Conservation (phyloP, 129 eudicot genomes). For the Calendula officinalis region DNA sequence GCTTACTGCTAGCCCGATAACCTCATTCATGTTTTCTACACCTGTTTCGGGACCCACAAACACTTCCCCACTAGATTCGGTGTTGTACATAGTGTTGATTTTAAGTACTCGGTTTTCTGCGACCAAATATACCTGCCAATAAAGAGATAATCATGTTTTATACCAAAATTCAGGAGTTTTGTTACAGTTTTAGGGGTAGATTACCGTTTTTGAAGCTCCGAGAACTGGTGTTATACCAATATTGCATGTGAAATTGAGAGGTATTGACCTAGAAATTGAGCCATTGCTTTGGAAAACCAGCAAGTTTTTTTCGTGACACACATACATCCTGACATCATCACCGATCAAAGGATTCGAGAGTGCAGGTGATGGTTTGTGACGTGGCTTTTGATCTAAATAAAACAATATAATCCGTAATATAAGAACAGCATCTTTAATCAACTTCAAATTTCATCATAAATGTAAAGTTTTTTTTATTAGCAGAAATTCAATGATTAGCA, state of each 20-base stretch:
- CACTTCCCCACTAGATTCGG: slow-evolving; percentile 53
- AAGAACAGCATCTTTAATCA: slow-evolving; percentile 10
- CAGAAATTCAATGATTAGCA: background rate
- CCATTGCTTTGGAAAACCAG: slow-evolving; percentile 73
- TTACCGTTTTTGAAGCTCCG: slow-evolving; percentile 70
- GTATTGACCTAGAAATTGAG: slow-evolving; percentile 49
- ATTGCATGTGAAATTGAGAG: slow-evolving; percentile 64
- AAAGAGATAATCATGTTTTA: background rate
- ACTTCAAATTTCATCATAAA: background rate
- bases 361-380: slow-evolving; percentile 33
- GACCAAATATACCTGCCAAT: slow-evolving; percentile 69
- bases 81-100: slow-evolving; percentile 36
- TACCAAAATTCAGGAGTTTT: background rate
- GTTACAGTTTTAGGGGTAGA: background rate
- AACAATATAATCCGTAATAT: slow-evolving; percentile 2
- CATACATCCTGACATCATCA: slow-evolving; percentile 64
- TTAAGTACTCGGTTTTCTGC: slow-evolving; percentile 72
- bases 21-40: slow-evolving; percentile 44
- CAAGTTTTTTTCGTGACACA: slow-evolving; percentile 51
- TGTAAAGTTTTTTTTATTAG: background rate
- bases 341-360: slow-evolving; percentile 61
- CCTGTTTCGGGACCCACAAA: slow-evolving; percentile 64
- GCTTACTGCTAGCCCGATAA: slow-evolving; percentile 71
- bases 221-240: slow-evolving; percentile 52
- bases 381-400: slow-evolving; percentile 36